These are phyloP conservation scores for Hevea brasiliensis DNA, from an alignment of 345 rosid genomes.

Conservation along the genomic window DNA sequence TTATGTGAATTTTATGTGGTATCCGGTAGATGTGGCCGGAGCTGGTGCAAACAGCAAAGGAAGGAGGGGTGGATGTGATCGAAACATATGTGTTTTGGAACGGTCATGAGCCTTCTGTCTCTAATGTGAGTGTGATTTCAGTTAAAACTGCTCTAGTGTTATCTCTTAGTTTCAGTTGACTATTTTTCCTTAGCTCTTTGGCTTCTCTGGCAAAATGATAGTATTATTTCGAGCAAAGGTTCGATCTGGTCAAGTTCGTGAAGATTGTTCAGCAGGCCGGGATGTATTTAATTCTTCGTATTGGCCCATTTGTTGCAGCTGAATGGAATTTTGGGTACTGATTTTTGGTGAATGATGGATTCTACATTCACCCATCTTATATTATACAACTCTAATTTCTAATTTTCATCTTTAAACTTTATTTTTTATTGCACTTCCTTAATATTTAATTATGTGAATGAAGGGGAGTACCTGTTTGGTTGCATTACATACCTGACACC, in stretches of 20 bases:
- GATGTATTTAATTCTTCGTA: conserved; percentile 89
- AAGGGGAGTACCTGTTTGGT: conserved; percentile 91
- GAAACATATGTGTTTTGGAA: conserved; percentile 97
- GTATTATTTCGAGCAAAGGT: conserved; percentile 83
- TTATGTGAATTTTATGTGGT: conserved; percentile 9
- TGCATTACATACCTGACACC: conserved; percentile 84
- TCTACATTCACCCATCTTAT: not conserved
- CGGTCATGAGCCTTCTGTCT: conserved; percentile 80
- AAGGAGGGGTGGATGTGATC: conserved; percentile 77
- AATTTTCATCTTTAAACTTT: not conserved
- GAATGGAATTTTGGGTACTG: conserved; percentile 87
- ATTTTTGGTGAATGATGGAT: not conserved
- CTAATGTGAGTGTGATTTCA: conserved; percentile 45
- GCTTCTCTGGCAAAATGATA: conserved; percentile 25
- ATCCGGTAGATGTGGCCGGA: conserved; percentile 83
- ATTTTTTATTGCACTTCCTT: not conserved
- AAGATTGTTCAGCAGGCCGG: conserved; percentile 84
- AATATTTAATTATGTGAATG: not conserved
- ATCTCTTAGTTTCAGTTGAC: not conserved
- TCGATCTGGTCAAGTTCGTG: conserved; percentile 82
- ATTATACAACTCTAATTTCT: not conserved
- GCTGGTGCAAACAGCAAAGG: conserved; percentile 78
- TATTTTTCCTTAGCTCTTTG: not conserved
- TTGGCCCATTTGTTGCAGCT: conserved; percentile 93
- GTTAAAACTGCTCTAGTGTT: not conserved